Evolutionary conservation across 441 rosid genomes (phyloP).

Genomic region (Eruca vesicaria): DNA sequence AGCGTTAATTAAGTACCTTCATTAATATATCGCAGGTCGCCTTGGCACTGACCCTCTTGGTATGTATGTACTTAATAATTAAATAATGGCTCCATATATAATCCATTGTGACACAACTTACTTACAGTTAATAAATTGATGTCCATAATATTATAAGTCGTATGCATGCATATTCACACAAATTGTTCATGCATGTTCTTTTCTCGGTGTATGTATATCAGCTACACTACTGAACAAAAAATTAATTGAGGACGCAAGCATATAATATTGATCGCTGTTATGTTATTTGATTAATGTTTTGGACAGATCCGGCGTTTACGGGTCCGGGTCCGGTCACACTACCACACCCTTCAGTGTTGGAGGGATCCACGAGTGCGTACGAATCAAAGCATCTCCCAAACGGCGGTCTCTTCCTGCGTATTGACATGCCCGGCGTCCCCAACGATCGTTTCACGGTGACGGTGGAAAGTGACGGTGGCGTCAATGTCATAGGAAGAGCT

Average conservation of each 20-base stretch:
- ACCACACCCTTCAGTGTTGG: constrained; percentile 25
- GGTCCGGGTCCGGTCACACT: constrained; percentile 9
- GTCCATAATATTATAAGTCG: background rate
- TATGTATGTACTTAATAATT: constrained; percentile 14
- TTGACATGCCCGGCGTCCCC: constrained; percentile 35
- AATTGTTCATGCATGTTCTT: background rate
- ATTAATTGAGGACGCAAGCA: background rate
- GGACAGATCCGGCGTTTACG: constrained; percentile 23
- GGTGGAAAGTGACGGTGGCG: constrained; percentile 3
- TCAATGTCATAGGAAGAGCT: constrained; percentile 18
- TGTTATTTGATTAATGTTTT: background rate
- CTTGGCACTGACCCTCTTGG: constrained; percentile 23
- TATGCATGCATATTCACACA: background rate
- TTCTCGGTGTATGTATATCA: background rate
- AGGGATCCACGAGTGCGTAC: constrained; percentile 10
- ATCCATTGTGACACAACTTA: background rate
- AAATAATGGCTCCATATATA: background rate
- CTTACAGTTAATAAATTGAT: background rate
- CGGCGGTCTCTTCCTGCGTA: constrained; percentile 26
- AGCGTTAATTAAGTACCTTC: background rate
- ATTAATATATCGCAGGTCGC: constrained; percentile 2
- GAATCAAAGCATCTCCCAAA: constrained; percentile 22
- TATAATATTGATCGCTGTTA: background rate
- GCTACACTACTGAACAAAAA: background rate
- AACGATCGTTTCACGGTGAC: background rate